Evolutionary conservation across 2,329 filamentous ascomycete species (phyloP), one percentile per base, ranked within the genome.

Genomic region (Tolypocladium tundrense): DNA sequence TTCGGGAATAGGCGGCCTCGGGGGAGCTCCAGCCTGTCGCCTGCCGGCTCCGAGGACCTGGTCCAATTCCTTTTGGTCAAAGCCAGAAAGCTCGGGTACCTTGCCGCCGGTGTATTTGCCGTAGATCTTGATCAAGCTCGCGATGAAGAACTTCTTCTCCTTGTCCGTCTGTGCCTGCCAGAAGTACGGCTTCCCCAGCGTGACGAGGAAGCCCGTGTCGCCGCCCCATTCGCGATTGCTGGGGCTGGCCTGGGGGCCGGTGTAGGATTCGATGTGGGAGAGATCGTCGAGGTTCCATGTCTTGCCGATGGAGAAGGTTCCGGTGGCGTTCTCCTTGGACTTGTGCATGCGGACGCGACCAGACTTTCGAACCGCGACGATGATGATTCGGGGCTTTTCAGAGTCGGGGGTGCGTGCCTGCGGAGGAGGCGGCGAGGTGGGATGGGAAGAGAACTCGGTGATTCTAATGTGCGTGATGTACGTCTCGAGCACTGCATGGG

Each of bases 81-180:
- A 97, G 9, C 93, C 93, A 57, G 83, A 77, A 55, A 99, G 79
- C 59, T 88, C 83, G 2, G 94, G 94, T 39, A 85, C 74, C 67
- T 87, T 88, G 14, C 93, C 93, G 35, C 90, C 89, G 1, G 94
- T 97, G 70, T 97, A 99, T 74, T 97, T 99, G 66, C 87, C 87
- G 71, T 90, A 99, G 63, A 99, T 97, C 73, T 97, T 99, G 68
- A 97, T 85, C 65, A 97, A 75, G 72, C 92, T 97, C 40, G 90
- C 91, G 67, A 99, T 94, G 73, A 99, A 99, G 75, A 97, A 97
- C 70, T 96, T 93, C 79, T 97, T 97, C 75, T 99, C 94, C 76
- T 97, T 97, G 56, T 90, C 83, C 1, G 90, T 94, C 63, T 91
- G 87, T 40, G 94, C 91, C 72, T 96, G 86, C 94, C 94, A 99